Evolutionary conservation across 2,329 filamentous ascomycete species (phyloP).

Genomic region (Scolecobasidium constrictum): DNA sequence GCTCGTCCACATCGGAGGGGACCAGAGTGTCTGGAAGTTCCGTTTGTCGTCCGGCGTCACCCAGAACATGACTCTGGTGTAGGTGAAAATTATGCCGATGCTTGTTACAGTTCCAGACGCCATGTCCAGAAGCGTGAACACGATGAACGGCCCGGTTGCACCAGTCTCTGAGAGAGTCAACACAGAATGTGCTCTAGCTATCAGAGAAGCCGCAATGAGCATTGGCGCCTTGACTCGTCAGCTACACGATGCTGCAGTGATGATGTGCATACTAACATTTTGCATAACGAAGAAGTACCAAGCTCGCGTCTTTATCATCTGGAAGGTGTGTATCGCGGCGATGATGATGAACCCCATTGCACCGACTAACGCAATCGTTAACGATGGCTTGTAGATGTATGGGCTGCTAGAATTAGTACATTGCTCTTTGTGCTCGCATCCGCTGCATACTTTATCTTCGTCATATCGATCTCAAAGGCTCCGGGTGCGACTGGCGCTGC

Average conservation of each 20-base stretch:
- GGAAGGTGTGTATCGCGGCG: neutral
- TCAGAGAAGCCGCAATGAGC: neutral
- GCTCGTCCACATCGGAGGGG: slow-evolving; percentile 4
- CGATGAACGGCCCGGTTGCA: slow-evolving; percentile 5
- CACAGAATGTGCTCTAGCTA: slow-evolving; percentile 4
- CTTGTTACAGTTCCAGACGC: neutral
- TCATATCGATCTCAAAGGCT: neutral
- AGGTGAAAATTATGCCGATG: slow-evolving; percentile 7
- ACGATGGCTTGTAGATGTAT: slow-evolving; percentile 4
- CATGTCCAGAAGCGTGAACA: slow-evolving; percentile 1
- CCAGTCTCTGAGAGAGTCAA: slow-evolving; percentile 2
- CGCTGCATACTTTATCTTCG: neutral
- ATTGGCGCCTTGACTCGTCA: neutral
- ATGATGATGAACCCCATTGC: neutral
- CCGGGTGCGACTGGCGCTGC: too few species aligned
- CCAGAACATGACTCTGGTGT: slow-evolving; percentile 8
- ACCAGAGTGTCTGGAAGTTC: slow-evolving; percentile 1
- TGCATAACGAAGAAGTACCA: slow-evolving; percentile 8
- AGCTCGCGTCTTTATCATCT: slow-evolving; percentile 7
- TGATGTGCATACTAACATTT: neutral
- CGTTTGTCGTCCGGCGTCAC: slow-evolving; percentile 7
- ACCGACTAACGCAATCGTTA: slow-evolving; percentile 5
- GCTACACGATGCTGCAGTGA: neutral
- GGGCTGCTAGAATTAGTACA: neutral
- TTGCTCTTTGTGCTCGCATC: neutral